Conservation (phyloP, 2,329 filamentous ascomycete species). For the Sphaerostilbella broomeana region DNA sequence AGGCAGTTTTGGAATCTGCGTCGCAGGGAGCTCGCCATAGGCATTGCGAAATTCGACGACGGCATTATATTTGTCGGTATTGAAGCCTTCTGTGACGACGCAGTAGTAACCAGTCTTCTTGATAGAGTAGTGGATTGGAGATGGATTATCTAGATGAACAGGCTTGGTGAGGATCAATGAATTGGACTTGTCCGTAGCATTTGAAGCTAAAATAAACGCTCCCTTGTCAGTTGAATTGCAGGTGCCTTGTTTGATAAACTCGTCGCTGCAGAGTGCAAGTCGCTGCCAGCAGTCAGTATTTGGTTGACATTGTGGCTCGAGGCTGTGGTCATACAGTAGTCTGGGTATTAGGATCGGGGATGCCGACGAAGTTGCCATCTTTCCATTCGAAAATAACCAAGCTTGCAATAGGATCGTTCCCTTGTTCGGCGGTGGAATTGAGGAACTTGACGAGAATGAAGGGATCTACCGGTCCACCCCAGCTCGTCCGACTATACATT, state of each 20-base stretch:
- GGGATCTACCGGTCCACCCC: slow-evolving; percentile 82
- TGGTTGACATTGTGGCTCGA: neutral
- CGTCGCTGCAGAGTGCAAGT: slow-evolving; percentile 59
- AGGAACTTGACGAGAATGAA: slow-evolving; percentile 83
- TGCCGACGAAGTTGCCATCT: slow-evolving; percentile 73
- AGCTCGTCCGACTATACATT: slow-evolving; percentile 88
- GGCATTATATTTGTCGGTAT: slow-evolving; percentile 63
- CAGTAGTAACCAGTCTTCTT: slow-evolving; percentile 95
- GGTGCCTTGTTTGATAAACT: slow-evolving; percentile 58
- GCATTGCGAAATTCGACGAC: slow-evolving; percentile 91
- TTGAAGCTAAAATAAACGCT: slow-evolving; percentile 72
- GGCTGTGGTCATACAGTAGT: slow-evolving; percentile 40
- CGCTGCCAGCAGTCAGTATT: slow-evolving; percentile 22
- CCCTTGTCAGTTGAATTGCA: slow-evolving; percentile 77
- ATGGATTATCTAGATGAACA: slow-evolving; percentile 70
- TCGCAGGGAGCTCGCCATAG: slow-evolving; percentile 90
- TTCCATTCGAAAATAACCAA: slow-evolving; percentile 92
- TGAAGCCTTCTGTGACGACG: slow-evolving; percentile 70
- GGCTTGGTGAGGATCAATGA: slow-evolving; percentile 72
- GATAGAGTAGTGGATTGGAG: slow-evolving; percentile 72
- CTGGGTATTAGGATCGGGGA: slow-evolving; percentile 49
- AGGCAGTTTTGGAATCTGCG: slow-evolving; percentile 92
- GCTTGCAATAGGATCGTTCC: slow-evolving; percentile 67
- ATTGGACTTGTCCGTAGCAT: slow-evolving; percentile 64
- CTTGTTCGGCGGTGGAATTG: slow-evolving; percentile 48